phyloP scores from a whole-genome alignment of 2,329 filamentous ascomycete genomes.

The Pseudogymnoascus sp. region DNA sequence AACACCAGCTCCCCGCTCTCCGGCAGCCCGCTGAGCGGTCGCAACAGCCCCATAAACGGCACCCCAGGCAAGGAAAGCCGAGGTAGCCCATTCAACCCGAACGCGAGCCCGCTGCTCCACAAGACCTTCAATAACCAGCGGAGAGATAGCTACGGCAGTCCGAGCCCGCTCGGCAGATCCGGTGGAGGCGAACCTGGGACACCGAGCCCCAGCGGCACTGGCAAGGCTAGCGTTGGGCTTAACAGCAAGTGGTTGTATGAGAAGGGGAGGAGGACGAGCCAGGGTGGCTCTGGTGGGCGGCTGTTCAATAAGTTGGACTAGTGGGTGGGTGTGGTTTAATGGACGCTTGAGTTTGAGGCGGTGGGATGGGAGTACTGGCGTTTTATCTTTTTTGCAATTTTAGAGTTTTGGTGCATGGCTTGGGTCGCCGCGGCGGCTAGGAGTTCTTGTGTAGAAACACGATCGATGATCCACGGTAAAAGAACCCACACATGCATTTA shows the following conservation, averaged over 20 bases:
- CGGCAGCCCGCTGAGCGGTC: background rate
- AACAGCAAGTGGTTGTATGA: conserved; percentile 97
- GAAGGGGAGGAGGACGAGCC: conserved; percentile 50
- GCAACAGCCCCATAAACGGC: background rate
- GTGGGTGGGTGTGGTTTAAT: background rate
- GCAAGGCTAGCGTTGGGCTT: conserved; percentile 64
- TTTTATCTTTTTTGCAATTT: background rate
- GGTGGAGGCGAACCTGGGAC: conserved; percentile 47
- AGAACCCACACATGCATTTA: background rate
- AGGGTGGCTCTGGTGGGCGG: conserved; percentile 20
- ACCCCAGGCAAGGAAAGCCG: background rate
- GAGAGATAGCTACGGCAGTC: conserved; percentile 55
- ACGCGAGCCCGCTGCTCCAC: conserved; percentile 52
- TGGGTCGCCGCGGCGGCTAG: background rate
- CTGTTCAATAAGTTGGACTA: conserved; percentile 18
- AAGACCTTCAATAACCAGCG: conserved; percentile 49
- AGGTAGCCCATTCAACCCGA: conserved; percentile 37
- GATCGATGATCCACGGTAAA: background rate
- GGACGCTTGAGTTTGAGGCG: background rate
- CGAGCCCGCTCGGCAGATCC: conserved; percentile 39
- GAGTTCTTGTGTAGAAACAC: conserved; percentile 5
- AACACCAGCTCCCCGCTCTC: conserved; percentile 14
- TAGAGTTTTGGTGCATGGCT: conserved; percentile 5
- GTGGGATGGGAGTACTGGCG: background rate
- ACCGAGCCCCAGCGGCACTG: conserved; percentile 58